Base-by-base conservation (phyloP, 1,284 basidiomycete species). In the Laetiporus sulphureus region DNA sequence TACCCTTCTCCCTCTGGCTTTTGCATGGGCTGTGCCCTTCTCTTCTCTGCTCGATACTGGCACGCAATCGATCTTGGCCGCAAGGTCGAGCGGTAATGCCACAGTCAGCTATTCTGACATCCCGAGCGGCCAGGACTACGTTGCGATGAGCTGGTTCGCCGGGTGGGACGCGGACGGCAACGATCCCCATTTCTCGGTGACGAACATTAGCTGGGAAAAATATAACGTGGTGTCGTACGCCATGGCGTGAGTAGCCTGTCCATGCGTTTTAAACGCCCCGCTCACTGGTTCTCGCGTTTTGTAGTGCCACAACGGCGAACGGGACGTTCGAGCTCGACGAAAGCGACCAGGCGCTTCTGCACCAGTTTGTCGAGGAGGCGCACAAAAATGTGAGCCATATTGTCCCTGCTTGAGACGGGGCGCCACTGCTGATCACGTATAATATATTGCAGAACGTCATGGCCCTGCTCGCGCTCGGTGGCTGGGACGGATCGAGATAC, bases 381-480 rank as follows among this genome's bases (percentile, higher is more conserved):
- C 68, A 69, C 30, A 49, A 70, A 48, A 65, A 81, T 59, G 80
- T 80, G 47, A 52, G 70, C 55, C 12, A 32, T 3, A 32, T 25
- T 23, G 3, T 36, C 45, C 8, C 11, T 29, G 19, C 5, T n/a
- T 13, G 12, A n/a, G n/a, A n/a, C n/a, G n/a, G n/a, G n/a, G n/a
- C n/a, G n/a, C n/a, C n/a, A n/a, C n/a, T n/a, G n/a, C n/a, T n/a
- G n/a, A n/a, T n/a, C n/a, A n/a, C n/a, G n/a, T n/a, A n/a, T n/a
- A n/a, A n/a, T n/a, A n/a, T n/a, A n/a, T n/a, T 2, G 38, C 53
- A 76, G 66, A 68, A 72, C 45, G 86, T 91, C 32, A 72, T 75
- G 47, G 86, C 92, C 13, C 65, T 82, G 42, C 65, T 94, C 32
- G 86, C 88, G 32, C 73, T 96, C 34, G 92, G 92, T 41, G 92